Evolutionary conservation across 495 filamentous ascomycete species (phyloP).

Genomic region (Podospora conica): DNA sequence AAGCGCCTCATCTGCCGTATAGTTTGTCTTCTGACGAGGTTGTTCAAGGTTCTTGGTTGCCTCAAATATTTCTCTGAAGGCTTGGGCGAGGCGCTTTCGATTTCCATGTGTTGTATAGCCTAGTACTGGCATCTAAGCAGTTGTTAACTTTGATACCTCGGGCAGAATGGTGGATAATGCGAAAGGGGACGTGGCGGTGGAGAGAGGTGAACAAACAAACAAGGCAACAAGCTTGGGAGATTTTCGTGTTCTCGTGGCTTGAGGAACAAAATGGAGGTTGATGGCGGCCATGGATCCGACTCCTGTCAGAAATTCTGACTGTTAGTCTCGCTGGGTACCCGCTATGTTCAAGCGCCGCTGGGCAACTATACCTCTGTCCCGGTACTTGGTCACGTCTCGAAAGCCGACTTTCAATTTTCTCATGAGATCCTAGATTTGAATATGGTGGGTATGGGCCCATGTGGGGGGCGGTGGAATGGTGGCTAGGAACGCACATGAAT

Average conservation of each 20-base stretch:
- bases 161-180: not conserved
- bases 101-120: not conserved
- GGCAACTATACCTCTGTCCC: not conserved
- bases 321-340: not conserved
- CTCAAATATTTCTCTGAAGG: not conserved
- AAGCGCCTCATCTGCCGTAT: not conserved
- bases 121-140: not conserved
- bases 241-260: not conserved
- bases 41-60: not conserved
- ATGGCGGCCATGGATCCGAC: not conserved
- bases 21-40: not conserved
- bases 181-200: not conserved
- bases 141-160: not conserved
- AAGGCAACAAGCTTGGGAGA: not conserved
- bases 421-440: not conserved
- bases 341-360: not conserved
- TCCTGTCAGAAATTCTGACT: not conserved
- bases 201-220: not conserved
- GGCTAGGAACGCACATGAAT: not conserved
- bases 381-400: not conserved
- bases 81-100: not conserved
- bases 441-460: not conserved
- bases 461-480: not conserved
- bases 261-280: not conserved
- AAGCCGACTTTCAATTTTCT: not conserved